A percentile compares a stretch with the other conserved stretches of the same genome.
phyloP scores from a whole-genome alignment of 495 filamentous ascomycete species.

The Hamigera avellanea region DNA sequence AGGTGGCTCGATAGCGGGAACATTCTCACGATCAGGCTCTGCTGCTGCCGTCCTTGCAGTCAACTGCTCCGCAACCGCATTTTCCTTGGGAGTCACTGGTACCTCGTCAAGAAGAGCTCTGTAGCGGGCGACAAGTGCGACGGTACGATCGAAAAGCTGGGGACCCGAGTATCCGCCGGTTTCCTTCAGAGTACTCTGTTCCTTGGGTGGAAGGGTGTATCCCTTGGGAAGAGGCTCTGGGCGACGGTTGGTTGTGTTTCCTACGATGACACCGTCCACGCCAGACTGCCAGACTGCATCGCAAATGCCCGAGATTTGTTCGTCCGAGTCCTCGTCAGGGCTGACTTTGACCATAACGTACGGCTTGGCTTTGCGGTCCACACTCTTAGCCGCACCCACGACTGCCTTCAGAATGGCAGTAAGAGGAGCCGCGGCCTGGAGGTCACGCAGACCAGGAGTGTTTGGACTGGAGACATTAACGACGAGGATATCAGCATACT shows the following conservation, averaged over 20 bases:
- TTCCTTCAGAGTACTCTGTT: constrained; percentile 57
- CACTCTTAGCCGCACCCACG: constrained; percentile 57
- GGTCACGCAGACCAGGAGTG: constrained; percentile 74
- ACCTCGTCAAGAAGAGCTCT: constrained; percentile 55
- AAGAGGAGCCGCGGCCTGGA: constrained; percentile 73
- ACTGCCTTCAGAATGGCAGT: constrained; percentile 71
- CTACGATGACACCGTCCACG: constrained; percentile 93
- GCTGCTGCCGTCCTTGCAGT: constrained; percentile 2
- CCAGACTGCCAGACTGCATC: constrained; percentile 73
- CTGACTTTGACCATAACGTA: constrained; percentile 95
- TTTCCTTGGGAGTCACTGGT: constrained; percentile 10
- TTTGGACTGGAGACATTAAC: constrained; percentile 97
- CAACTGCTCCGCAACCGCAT: constrained; percentile 5
- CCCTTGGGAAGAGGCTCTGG: constrained; percentile 54
- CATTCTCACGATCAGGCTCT: constrained; percentile 9
- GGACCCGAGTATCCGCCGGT: constrained; percentile 86
- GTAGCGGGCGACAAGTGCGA: constrained; percentile 67
- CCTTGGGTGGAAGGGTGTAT: constrained; percentile 49
- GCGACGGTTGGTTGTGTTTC: constrained; percentile 85
- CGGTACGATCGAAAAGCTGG: constrained; percentile 66
- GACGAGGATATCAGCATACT: constrained; percentile 85
- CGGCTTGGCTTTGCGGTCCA: constrained; percentile 60
- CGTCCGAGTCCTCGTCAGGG: constrained; percentile 78
- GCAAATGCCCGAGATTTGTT: constrained; percentile 77
- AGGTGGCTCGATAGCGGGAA: constrained; percentile 6